phyloP scores from a whole-genome alignment of 495 filamentous ascomycete genomes.

The Trichodelitschia bisporula region DNA sequence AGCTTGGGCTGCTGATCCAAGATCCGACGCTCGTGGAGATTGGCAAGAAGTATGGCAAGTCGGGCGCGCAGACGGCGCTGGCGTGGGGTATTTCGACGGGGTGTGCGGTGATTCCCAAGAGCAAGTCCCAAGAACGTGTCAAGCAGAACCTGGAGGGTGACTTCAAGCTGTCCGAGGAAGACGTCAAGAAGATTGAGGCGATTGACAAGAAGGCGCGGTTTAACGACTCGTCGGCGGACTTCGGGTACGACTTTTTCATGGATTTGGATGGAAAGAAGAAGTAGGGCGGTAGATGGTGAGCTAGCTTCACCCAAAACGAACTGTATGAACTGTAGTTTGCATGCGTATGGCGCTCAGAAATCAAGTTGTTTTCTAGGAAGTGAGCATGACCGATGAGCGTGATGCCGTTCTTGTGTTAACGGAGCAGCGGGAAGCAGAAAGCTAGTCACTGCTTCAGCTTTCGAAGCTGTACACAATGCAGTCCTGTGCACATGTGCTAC shows the following conservation, averaged over 20 bases:
- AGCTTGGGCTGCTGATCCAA: constrained; percentile 30
- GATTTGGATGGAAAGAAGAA: constrained; percentile 41
- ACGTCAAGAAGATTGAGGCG: constrained; percentile 26
- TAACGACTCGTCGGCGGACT: constrained; percentile 29
- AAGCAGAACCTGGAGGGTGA: constrained; percentile 30
- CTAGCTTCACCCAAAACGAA: no score
- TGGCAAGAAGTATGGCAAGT: constrained; percentile 36
- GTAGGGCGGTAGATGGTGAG: no score
- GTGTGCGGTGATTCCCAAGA: constrained; percentile 42
- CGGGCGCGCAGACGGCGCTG: constrained; percentile 33
- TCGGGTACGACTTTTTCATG: constrained; percentile 31
- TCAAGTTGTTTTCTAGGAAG: no score
- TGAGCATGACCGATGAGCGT: no score
- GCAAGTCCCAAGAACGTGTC: constrained; percentile 24
- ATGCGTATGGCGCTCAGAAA: no score
- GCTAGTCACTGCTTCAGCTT: no score
- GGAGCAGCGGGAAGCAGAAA: no score
- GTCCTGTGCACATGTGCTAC: no score
- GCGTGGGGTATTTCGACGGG: constrained; percentile 44
- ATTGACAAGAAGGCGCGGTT: constrained; percentile 33
- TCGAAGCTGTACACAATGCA: no score
- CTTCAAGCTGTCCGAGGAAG: constrained; percentile 28
- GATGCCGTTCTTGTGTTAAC: no score
- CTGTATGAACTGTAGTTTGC: no score
- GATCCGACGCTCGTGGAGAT: constrained; percentile 34